Base-by-base conservation (phyloP, 1,139 yeast species). In the Sugiyamaella castrensis region DNA sequence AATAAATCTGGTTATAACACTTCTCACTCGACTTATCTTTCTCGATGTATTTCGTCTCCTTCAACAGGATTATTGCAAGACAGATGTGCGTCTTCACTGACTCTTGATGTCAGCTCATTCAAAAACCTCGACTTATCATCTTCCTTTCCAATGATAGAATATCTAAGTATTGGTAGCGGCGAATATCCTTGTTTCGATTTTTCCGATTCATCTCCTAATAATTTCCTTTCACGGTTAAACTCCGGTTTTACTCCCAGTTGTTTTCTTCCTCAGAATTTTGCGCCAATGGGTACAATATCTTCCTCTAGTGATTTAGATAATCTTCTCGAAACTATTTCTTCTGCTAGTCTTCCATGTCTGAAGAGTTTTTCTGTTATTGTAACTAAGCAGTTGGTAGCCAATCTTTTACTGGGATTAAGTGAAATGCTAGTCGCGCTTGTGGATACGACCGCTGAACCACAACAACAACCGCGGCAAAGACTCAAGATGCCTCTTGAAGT, bases 341-440 rank as follows among this genome's bases (percentile, higher is more conserved):
- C 46, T 8, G 29, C 46, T 26, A 30, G 26, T 11, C 19, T 42
- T 8, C 32, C 31, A 6, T 5, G 8, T 15, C 36, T 42, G 4
- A 19, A 34, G 8, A 19, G 35, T n/a, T 24, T 42, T 3, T 19
- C 36, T 2, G 37, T 42, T 13, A 28, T 42, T 12, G 36, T 42
- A 8, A 35, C 46, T 7, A 34, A 42, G 24, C 29, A 36, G 19
- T 15, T 42, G 8, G n/a, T 42, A 11, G 36, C 46, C 29, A 42
- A 34, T 34, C 38, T 42, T 26, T 19, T 42, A 7, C 40, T 42
- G 8, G 46, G 40, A 9, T 35, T 42, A 13, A 34, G 46, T 4
- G 46, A 42, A 19, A 19, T 19, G 24, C 3, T 19, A 19, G 5
- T 3, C 5, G 5, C 5, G 24, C 24, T 3, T 19, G 24, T 19